phyloP scores from a whole-genome alignment of 2,329 filamentous ascomycete species.

The Dichotomopilus funicola region DNA sequence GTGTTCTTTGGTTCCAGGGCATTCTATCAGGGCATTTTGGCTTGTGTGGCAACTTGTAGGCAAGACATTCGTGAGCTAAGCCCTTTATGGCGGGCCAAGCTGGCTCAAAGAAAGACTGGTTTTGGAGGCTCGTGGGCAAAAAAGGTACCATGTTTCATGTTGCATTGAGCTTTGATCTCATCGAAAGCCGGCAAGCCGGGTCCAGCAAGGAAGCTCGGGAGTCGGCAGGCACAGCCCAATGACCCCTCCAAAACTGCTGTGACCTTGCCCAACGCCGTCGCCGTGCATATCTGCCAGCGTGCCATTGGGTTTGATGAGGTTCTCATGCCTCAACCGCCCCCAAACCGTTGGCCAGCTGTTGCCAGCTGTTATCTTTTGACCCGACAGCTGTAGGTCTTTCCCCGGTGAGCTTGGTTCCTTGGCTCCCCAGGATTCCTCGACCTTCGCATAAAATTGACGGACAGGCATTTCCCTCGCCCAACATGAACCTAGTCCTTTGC shows the following conservation, averaged over 20 bases:
- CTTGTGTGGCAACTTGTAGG: too few relatives aligned
- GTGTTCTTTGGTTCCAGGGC: conserved; percentile 4
- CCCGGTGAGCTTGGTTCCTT: background rate
- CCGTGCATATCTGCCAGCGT: conserved; percentile 9
- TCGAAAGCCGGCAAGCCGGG: background rate
- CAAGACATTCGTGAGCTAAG: background rate
- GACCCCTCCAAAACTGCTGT: background rate
- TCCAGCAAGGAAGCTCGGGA: conserved; percentile 1
- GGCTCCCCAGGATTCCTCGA: conserved; percentile 2
- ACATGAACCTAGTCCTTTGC: background rate
- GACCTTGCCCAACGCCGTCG: background rate
- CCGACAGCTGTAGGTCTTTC: background rate
- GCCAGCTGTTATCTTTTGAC: background rate
- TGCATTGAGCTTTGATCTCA: background rate
- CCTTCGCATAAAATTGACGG: conserved; percentile 17
- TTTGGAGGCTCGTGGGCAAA: background rate
- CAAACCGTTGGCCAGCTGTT: conserved; percentile 4
- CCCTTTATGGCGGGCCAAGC: background rate
- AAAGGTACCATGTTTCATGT: background rate
- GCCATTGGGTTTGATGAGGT: conserved; percentile 21
- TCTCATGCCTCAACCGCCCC: conserved; percentile 11
- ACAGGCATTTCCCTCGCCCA: background rate
- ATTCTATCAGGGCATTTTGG: background rate
- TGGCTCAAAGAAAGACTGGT: background rate
- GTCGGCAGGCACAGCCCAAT: background rate